Conservation (phyloP, 352 stramenopile species). For the Elongisporangium prolatum region DNA sequence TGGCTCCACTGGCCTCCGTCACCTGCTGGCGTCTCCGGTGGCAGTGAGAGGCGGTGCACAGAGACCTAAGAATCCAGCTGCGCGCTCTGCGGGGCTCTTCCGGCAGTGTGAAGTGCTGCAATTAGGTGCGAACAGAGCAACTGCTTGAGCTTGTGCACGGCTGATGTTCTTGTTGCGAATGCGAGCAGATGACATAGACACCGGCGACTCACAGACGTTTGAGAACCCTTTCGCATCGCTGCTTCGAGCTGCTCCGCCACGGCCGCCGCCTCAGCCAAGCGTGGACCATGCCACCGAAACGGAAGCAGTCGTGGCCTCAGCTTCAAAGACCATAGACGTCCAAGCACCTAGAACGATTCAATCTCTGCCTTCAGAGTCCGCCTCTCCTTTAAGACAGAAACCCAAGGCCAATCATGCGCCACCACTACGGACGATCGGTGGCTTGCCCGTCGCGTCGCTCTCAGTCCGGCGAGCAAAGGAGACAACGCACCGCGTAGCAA, state of each 20-base stretch:
- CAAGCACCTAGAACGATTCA: conserved; percentile 1
- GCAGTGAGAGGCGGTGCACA: not conserved
- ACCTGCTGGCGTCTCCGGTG: not conserved
- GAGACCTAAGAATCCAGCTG: not conserved
- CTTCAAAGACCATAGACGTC: conserved; percentile 1
- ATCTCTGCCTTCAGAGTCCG: conserved; percentile 11
- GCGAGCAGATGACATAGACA: conserved; percentile 23
- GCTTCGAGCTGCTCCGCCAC: conserved; percentile 19
- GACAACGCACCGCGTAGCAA: not conserved
- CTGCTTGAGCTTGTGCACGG: no score
- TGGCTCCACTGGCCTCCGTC: no score
- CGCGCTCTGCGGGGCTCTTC: not conserved
- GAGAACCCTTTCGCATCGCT: conserved; percentile 67
- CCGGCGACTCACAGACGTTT: conserved; percentile 25
- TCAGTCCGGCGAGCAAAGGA: not conserved
- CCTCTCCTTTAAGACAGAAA: not conserved
- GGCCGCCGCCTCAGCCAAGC: conserved; percentile 1
- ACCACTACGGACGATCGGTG: not conserved
- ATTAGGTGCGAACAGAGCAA: not conserved
- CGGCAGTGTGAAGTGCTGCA: not conserved
- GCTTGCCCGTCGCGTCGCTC: not conserved
- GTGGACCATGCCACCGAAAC: not conserved
- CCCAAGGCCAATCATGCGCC: not conserved
- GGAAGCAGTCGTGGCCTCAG: not conserved
- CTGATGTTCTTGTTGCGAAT: not conserved